phyloP scores from a whole-genome alignment of 2,329 filamentous ascomycete species.

The Massarina eburnea region DNA sequence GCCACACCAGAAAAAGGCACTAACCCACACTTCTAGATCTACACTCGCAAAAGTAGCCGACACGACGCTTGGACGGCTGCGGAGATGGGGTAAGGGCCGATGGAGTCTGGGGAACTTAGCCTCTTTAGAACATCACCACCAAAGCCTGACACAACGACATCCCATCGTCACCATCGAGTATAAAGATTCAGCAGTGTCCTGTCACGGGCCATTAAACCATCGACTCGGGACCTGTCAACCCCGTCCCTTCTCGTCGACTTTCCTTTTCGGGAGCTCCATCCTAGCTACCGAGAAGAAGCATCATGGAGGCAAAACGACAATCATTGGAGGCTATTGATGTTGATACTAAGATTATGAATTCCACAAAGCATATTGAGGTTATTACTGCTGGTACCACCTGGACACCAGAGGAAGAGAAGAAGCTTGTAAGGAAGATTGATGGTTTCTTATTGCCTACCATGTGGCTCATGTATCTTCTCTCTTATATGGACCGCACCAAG shows the following conservation, averaged over 20 bases:
- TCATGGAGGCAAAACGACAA: constrained; percentile 26
- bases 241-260: not conserved
- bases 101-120: constrained; percentile 3
- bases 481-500: constrained; percentile 50
- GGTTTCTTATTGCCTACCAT: constrained; percentile 50
- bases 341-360: constrained; percentile 38
- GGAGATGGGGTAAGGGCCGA: constrained; percentile 7
- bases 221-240: not conserved
- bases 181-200: constrained; percentile 21
- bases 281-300: not conserved
- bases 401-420: constrained; percentile 53
- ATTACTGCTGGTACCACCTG: constrained; percentile 46
- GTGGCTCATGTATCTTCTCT: constrained; percentile 54
- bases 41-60: constrained; percentile 9
- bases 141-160: constrained; percentile 13
- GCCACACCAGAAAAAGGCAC: too few relatives aligned
- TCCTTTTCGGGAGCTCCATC: not conserved
- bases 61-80: constrained; percentile 8
- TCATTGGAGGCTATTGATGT: constrained; percentile 21
- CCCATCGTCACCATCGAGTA: constrained; percentile 17
- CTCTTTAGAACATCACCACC: constrained; percentile 12
- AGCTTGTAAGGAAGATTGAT: constrained; percentile 53
- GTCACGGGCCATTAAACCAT: constrained; percentile 1
- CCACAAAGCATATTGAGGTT: constrained; percentile 46
- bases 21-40: too few relatives aligned